Evolutionary conservation across 2,329 filamentous ascomycete species (phyloP).

Genomic region (Microsporum ferrugineum): DNA sequence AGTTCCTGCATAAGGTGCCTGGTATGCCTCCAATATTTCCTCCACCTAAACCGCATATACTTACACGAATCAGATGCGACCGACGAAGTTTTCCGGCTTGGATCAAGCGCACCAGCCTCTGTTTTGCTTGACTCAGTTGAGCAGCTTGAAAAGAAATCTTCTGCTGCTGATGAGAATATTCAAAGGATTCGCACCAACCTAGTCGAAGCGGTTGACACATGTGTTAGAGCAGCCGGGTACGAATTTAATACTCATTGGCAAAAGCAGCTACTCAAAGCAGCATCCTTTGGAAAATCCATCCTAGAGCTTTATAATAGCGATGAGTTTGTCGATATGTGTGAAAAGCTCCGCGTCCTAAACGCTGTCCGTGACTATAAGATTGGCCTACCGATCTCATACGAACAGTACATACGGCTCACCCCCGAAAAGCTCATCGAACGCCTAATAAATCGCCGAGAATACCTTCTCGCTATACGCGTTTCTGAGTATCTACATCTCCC

Average conservation of each 20-base stretch:
- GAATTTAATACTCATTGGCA: conserved; percentile 89
- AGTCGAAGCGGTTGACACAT: conserved; percentile 85
- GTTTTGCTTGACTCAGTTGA: conserved; percentile 89
- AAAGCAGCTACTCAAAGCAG: conserved; percentile 88
- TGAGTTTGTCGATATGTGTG: conserved; percentile 97
- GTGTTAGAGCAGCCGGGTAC: conserved; percentile 83
- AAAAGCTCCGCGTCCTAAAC: conserved; percentile 83
- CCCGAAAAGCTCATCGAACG: conserved; percentile 79
- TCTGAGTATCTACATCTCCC: conserved; percentile 78
- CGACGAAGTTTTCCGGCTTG: conserved; percentile 78
- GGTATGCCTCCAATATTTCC: conserved; percentile 24
- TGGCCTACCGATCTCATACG: conserved; percentile 79
- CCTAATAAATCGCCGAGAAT: conserved; percentile 79
- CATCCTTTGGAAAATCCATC: conserved; percentile 94
- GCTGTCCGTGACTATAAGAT: conserved; percentile 85
- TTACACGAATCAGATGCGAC: conserved; percentile 48
- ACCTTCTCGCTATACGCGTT: conserved; percentile 77
- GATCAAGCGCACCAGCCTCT: conserved; percentile 77
- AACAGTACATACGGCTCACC: conserved; percentile 83
- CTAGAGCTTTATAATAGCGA: conserved; percentile 96
- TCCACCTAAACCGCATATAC: neutral
- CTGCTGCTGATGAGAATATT: conserved; percentile 95
- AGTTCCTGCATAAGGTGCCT: conserved; percentile 91
- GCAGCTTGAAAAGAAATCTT: conserved; percentile 82
- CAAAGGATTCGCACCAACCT: conserved; percentile 81